Percentiles rank a stretch among this genome's conserved stretches.
These are phyloP conservation scores for Boletus reticulatus DNA, from an alignment of 768 basidiomycete genomes.

Conservation along the genomic window DNA sequence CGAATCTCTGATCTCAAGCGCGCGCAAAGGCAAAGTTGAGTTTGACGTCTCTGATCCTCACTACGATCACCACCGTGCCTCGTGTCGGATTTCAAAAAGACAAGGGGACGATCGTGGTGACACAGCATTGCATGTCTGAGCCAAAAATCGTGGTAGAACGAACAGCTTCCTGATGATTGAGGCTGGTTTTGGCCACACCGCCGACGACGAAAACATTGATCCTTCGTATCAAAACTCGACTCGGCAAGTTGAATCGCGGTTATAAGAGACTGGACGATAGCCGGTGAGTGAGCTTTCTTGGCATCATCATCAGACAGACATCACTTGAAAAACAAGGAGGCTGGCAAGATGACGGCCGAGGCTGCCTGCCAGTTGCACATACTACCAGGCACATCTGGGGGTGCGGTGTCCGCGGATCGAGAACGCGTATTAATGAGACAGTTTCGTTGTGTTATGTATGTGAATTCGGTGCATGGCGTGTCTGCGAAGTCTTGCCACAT, in stretches of 20 bases:
- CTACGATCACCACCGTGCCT: neutral
- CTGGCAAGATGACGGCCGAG: neutral
- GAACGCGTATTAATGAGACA: neutral
- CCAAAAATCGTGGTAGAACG: neutral
- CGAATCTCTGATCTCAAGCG: neutral
- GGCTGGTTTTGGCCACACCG: neutral
- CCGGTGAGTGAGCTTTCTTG: neutral
- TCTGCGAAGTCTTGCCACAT: neutral
- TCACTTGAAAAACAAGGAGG: neutral
- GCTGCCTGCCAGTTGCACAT: neutral
- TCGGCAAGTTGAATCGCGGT: neutral
- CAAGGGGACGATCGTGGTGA: neutral
- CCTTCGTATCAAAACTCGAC: neutral
- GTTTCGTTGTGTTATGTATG: neutral
- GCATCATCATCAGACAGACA: neutral
- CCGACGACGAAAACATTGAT: neutral
- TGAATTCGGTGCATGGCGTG: neutral
- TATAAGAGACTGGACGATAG: neutral
- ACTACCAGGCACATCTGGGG: neutral
- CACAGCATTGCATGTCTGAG: neutral
- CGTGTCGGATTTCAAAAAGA: no score
- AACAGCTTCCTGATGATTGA: constrained; percentile 12
- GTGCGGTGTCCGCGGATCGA: neutral
- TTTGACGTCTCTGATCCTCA: neutral
- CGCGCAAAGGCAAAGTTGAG: neutral